Evolutionary conservation across 441 rosid species (phyloP).

Genomic region (Aleurites moluccanus): DNA sequence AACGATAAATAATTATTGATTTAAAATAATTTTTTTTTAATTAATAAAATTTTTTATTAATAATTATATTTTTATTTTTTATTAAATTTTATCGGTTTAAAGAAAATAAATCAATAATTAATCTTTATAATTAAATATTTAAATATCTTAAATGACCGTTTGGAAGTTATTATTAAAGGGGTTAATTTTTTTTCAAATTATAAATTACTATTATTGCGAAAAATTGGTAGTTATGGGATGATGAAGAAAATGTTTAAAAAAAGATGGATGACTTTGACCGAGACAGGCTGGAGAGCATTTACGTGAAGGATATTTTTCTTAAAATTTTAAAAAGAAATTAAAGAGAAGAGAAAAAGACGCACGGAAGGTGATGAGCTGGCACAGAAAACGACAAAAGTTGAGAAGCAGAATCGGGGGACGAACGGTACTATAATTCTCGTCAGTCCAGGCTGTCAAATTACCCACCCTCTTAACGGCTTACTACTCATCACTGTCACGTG

Average conservation of each 20-base stretch:
- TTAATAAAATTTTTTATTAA: too few relatives aligned
- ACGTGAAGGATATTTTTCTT: background rate
- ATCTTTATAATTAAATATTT: too few relatives aligned
- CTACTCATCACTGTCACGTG: constrained; percentile 37
- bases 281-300: constrained; percentile 59
- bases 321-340: background rate
- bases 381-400: constrained; percentile 46
- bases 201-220: too few relatives aligned
- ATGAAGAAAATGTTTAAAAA: background rate
- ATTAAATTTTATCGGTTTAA: too few relatives aligned
- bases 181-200: background rate
- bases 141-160: constrained; percentile 38
- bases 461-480: constrained; percentile 31
- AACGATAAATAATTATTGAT: too few relatives aligned
- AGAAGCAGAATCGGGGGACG: constrained; percentile 35
- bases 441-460: constrained; percentile 54
- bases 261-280: constrained; percentile 43
- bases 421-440: constrained; percentile 36
- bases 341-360: constrained; percentile 37
- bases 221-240: constrained; percentile 15
- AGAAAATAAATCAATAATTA: too few relatives aligned
- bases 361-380: constrained; percentile 45
- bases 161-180: constrained; percentile 23
- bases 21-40: too few relatives aligned
- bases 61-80: too few relatives aligned